Evolutionary conservation across 2,329 filamentous ascomycete genomes (phyloP), one percentile per base, ranked within the genome.

Genomic region (Bertia moriformis): DNA sequence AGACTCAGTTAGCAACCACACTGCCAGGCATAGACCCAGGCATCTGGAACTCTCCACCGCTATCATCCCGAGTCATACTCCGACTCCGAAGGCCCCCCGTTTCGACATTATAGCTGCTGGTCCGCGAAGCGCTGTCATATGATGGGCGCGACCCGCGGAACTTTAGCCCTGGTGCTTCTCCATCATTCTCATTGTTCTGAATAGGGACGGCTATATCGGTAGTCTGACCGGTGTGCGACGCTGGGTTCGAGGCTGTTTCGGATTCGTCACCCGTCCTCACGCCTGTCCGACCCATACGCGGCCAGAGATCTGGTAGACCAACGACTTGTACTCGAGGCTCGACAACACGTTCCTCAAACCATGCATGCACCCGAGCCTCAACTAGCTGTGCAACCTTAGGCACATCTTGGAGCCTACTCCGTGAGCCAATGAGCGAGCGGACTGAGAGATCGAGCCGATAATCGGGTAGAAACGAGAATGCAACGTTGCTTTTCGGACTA

Each of bases 311-410:
- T 1, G 73, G 73, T 3, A 78, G 55, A 1, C 73, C 71, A 17
- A 78, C 74, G 20, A 78, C 73, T 48, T 79, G 74, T 44, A 79
- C 76, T 14, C 74, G 65, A 3, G 74, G 74, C 49, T 78, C 73
- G 3, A 80, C 74, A 24, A 73, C 74, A 36, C 75, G 66, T 43
- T 78, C 74, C 50, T 80, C 74, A 49, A 80, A 78, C 74, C 74
- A 80, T 29, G 73, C 68, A 48, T 78, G 74, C 4, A 78, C 67
- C 33, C 74, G 64, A 3, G 69, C 69, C 52, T 80, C 74, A 22
- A 80, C 71, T 2, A 80, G 58, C 44, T 79, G 74, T 0, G 75
- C 74, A 37, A 79, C 74, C 44, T 80, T 80, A 13, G 74, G 74
- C 0, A 80, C 71, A 50, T 80, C 74, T 50, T 78, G 73, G 1